phyloP scores from a whole-genome alignment of 2,329 filamentous ascomycete genomes.

The Lojkania enalia region DNA sequence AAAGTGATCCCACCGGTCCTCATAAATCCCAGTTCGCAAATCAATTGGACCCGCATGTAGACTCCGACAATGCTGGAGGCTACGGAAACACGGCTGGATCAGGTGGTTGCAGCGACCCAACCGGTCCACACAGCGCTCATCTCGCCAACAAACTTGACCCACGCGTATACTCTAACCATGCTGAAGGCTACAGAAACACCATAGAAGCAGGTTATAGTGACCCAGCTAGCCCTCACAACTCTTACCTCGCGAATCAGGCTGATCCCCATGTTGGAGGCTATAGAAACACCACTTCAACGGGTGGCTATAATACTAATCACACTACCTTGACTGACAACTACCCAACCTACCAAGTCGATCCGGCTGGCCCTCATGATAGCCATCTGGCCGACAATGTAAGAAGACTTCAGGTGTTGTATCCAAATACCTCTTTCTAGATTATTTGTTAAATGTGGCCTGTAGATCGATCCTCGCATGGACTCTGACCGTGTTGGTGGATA shows the following conservation, averaged over 20 bases:
- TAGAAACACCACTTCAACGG: constrained; percentile 9
- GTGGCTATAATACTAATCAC: constrained; percentile 14
- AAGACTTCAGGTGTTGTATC: too few species aligned
- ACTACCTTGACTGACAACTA: constrained; percentile 18
- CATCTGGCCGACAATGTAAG: not conserved
- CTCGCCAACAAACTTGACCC: constrained; percentile 27
- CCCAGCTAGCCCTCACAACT: constrained; percentile 24
- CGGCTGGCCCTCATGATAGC: constrained; percentile 1
- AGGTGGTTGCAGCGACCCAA: constrained; percentile 3
- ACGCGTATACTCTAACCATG: constrained; percentile 18
- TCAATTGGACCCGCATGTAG: constrained; percentile 21
- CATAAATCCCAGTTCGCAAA: constrained; percentile 19
- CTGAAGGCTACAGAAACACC: constrained; percentile 17
- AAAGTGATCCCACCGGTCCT: constrained; percentile 24
- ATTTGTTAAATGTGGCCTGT: too few species aligned
- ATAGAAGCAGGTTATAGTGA: too few species aligned
- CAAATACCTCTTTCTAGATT: too few species aligned
- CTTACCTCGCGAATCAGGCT: constrained; percentile 18
- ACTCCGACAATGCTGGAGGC: constrained; percentile 11
- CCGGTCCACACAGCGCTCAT: constrained; percentile 20
- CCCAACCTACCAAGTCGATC: constrained; percentile 3
- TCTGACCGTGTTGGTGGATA: constrained; percentile 13
- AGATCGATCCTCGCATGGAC: constrained; percentile 21
- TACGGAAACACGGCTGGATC: constrained; percentile 12
- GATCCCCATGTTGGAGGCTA: constrained; percentile 16